Evolutionary conservation across 306 rosid genomes (phyloP).

Genomic region (Senna tora): DNA sequence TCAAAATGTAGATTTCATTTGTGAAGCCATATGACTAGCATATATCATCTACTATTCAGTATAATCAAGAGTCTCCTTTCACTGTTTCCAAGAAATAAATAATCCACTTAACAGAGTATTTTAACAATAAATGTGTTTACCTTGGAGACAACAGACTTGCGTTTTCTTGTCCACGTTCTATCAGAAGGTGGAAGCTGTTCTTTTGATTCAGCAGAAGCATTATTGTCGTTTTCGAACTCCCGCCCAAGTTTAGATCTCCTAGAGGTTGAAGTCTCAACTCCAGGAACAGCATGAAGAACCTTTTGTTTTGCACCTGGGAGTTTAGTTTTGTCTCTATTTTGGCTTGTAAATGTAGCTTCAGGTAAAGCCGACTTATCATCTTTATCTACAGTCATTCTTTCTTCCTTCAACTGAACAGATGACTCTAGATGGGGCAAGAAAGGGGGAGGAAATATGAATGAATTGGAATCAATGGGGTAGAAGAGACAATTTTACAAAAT

Average conservation of each 20-base stretch:
- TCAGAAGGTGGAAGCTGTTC: slow-evolving; percentile 48
- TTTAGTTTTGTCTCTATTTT: slow-evolving; percentile 58
- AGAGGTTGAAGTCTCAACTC: slow-evolving; percentile 50
- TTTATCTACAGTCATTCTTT: slow-evolving; percentile 47
- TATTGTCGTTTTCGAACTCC: slow-evolving; percentile 43
- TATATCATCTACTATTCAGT: not conserved
- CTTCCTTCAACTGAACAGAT: slow-evolving; percentile 71
- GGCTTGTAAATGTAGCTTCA: slow-evolving; percentile 66
- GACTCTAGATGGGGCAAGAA: slow-evolving; percentile 54
- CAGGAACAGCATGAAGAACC: slow-evolving; percentile 42
- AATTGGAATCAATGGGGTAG: slow-evolving; percentile 22
- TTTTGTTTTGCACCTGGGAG: slow-evolving; percentile 42
- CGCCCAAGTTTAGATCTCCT: slow-evolving; percentile 69
- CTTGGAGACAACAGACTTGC: slow-evolving; percentile 56
- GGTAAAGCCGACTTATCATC: slow-evolving; percentile 62
- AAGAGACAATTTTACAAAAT: slow-evolving; percentile 15
- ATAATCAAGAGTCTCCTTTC: not conserved
- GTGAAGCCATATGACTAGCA: not conserved
- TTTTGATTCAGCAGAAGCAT: slow-evolving; percentile 54
- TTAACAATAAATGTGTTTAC: slow-evolving; percentile 33
- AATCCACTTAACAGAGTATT: slow-evolving; percentile 11
- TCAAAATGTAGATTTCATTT: slow-evolving; percentile 5
- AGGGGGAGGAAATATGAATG: slow-evolving; percentile 7
- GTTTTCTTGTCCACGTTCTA: slow-evolving; percentile 61
- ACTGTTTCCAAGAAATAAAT: not conserved